Evolutionary conservation across 331 rosid species (phyloP), one percentile per base, ranked within the genome.

Genomic region (Rosa hybrid): DNA sequence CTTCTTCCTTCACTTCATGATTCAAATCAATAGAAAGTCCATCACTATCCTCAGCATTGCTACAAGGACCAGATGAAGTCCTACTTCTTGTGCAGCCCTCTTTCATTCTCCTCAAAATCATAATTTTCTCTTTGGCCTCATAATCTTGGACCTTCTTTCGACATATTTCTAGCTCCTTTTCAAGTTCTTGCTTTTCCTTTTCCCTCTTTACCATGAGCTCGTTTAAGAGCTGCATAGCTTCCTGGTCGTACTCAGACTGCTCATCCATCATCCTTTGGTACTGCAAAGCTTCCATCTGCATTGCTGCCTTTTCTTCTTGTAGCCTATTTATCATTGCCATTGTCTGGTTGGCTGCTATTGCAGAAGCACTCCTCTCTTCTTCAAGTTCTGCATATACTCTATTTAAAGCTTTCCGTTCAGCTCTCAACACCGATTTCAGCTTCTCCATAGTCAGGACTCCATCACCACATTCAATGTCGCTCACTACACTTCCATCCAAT

Each of bases 281-380:
- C 82, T 96, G 99, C 85, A 93, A 89, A 64, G 99, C 99, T 78
- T 96, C 99, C 98, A 96, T 96, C 88, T 96, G 99, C 97, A 96
- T 89, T 14, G 96, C 92, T 1, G 99, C 97, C 76, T 90, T 96
- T 87, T 96, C 99, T 90, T 96, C 99, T 79, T 96, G 99, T 70
- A 93, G 91, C 91, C 98, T 86, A 83, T 93, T 96, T 77, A 96
- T 96, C 99, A 96, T 93, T 23, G 98, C 98, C 99, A 96, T 93
- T 71, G 99, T 93, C 72, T 96, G 99, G 82, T 89, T 93, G 10
- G 99, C 97, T 42, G 98, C 97, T 81, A 89, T 80, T 4, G 98
- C 99, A 60, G 97, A 91, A 69, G 99, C 98, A 82, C 91, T 93
- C 85, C 99, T 90, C 94, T 96, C 99, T 89, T 91, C 98, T 84